Conservation (phyloP, 345 rosid genomes). For the Aquilaria malaccensis region DNA sequence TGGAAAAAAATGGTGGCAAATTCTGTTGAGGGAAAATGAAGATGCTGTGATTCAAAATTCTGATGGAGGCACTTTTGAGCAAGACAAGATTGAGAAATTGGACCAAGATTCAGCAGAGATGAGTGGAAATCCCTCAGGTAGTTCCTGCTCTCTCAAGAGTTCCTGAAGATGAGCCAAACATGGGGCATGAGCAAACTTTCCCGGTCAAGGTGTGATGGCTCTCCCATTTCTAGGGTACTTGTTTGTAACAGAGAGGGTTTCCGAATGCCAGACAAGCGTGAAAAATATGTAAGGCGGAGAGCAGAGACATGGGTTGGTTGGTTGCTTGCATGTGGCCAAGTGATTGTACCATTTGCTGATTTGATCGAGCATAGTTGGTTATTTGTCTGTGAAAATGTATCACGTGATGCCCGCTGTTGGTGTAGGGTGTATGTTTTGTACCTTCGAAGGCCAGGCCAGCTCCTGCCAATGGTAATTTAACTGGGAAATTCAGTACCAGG, state of each 20-base stretch:
- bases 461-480: too few relatives aligned
- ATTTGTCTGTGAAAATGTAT: too few relatives aligned
- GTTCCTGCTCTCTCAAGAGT: conserved; percentile 25
- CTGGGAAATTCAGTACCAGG: too few relatives aligned
- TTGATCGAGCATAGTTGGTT: too few relatives aligned
- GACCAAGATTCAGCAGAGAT: conserved; percentile 30
- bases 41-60: conserved; percentile 41
- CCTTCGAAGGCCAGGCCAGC: too few relatives aligned
- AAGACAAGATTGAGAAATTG: conserved; percentile 35
- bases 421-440: too few relatives aligned
- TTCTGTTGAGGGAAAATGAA: conserved; percentile 40
- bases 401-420: too few relatives aligned
- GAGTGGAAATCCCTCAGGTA: conserved; percentile 23
- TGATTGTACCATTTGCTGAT: too few relatives aligned
- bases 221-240: conserved; percentile 91
- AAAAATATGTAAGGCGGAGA: conserved; percentile 90
- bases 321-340: too few relatives aligned
- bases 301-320: conserved; percentile 98
- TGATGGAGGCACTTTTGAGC: conserved; percentile 37
- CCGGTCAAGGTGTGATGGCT: conserved; percentile 89
- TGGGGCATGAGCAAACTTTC: conserved; percentile 97
- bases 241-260: conserved; percentile 97
- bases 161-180: conserved; percentile 52
- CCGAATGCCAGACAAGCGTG: conserved; percentile 90
- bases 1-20: conserved; percentile 32